Percentiles rank a stretch among this genome's conserved stretches.
phyloP scores from a whole-genome alignment of 1,284 basidiomycete species.

The Cerrena zonata region DNA sequence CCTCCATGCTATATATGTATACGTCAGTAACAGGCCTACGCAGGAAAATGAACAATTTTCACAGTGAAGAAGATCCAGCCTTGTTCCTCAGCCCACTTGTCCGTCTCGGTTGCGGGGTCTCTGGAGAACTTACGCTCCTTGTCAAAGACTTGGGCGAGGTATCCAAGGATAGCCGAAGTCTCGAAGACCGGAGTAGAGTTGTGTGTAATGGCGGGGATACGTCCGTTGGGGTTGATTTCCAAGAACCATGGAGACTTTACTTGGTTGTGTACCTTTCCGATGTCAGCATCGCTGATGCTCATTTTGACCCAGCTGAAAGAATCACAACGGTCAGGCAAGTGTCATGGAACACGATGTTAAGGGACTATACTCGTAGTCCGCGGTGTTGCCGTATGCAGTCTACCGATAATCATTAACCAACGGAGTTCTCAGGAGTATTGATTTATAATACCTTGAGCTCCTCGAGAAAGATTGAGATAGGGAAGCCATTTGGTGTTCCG shows the following conservation, averaged over 20 bases:
- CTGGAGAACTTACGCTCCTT: conserved; percentile 46
- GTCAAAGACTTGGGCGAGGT: conserved; percentile 47
- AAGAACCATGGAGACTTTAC: conserved; percentile 54
- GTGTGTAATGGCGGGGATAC: conserved; percentile 46
- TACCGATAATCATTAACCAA: too few relatives aligned
- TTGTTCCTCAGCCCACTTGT: conserved; percentile 51
- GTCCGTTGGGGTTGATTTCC: conserved; percentile 56
- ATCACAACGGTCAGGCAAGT: too few relatives aligned
- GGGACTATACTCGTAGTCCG: too few relatives aligned
- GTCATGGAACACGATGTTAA: neutral
- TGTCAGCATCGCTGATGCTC: too few relatives aligned
- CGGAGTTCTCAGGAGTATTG: conserved; percentile 25
- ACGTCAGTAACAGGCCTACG: neutral
- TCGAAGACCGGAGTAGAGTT: conserved; percentile 49
- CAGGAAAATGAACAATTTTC: conserved; percentile 23
- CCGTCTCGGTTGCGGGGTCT: conserved; percentile 30
- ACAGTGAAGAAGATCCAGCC: conserved; percentile 79
- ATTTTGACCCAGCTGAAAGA: too few relatives aligned
- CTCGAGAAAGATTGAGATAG: conserved; percentile 32
- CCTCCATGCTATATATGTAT: conserved; percentile 62
- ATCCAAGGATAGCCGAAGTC: conserved; percentile 48
- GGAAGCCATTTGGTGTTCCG: conserved; percentile 65
- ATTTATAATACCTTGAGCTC: conserved; percentile 27
- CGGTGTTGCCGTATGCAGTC: too few relatives aligned
- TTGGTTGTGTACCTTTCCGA: conserved; percentile 37